Evolutionary conservation across 1,139 yeast species (phyloP), one percentile per base, ranked within the genome.

Genomic region (Debaryomyces fabryi): DNA sequence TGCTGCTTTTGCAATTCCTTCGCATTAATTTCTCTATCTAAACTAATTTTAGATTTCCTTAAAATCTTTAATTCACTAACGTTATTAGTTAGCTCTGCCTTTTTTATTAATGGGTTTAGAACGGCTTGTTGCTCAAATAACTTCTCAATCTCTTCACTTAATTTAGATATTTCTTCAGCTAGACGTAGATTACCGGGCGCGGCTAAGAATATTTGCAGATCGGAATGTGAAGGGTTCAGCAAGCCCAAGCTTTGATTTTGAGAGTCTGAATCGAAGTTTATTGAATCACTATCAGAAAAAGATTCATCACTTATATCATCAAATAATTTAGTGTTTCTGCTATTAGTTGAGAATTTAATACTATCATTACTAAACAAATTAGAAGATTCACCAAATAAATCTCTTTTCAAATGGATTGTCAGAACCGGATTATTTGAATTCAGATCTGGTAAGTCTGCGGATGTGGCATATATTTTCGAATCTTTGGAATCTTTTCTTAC

Each of bases 1-100:
- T 89, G 96, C 55, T 89, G 96, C 49, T 81, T 80, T 52, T 88
- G 88, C 30, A 87, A 69, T 56, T 88, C 92, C 56, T 87, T 88
- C 4, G 83, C 65, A 45, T 81, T 81, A 21, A 90, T 76, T 59
- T 92, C 97, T 51, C 87, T 71, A 39, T 81, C 81, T 50, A 90
- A 73, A 52, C 89, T 82, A 3, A 76, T 57, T 49, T 81, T 80
- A 0, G 97, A 89, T 57, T 85, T 86, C 44, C 72, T 72, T 52
- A 91, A 68, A 47, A 91, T 78, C 53, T 85, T 79, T 45, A 88
- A 67, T 58, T 91, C 96, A 2, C 82, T 75, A 5, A 79, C 68
- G 60, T 88, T 88, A 62, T 88, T 87, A 0, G 95, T 88, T 32
- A 91, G 69, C 58, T 89, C 96, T 0, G 97, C 97, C 60, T 91